These are phyloP conservation scores for Raddia guianensis DNA, from an alignment of 176 grass and related monocot genomes.

Conservation along the genomic window DNA sequence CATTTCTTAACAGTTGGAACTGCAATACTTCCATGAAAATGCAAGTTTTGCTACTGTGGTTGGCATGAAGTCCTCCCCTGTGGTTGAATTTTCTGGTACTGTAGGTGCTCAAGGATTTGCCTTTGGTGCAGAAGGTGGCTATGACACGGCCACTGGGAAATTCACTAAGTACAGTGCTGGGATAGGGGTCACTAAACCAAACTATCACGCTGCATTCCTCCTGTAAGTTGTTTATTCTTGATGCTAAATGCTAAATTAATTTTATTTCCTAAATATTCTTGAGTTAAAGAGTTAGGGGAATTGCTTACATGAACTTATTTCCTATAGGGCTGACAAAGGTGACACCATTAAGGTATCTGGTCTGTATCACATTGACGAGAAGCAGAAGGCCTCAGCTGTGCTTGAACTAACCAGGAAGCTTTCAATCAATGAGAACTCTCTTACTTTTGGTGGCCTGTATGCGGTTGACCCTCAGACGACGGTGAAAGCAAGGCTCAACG, in stretches of 20 bases:
- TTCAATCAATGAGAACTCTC: constrained; percentile 77
- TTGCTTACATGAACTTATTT: constrained; percentile 15
- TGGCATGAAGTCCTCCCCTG: constrained; percentile 69
- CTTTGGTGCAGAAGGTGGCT: constrained; percentile 80
- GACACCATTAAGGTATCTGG: constrained; percentile 86
- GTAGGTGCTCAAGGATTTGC: constrained; percentile 67
- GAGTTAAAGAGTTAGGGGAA: background rate
- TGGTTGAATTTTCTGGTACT: constrained; percentile 77
- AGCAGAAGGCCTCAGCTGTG: constrained; percentile 66
- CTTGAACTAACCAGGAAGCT: constrained; percentile 78
- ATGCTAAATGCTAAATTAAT: constrained; percentile 13
- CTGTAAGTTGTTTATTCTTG: constrained; percentile 61
- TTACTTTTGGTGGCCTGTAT: constrained; percentile 78
- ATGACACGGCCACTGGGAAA: constrained; percentile 73
- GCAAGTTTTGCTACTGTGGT: constrained; percentile 63
- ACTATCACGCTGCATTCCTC: constrained; percentile 70
- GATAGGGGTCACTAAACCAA: constrained; percentile 72
- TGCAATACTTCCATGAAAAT: constrained; percentile 91
- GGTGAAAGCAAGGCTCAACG: constrained; percentile 76
- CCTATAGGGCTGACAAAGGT: constrained; percentile 78
- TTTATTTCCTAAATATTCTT: background rate
- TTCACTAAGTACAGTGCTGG: constrained; percentile 82
- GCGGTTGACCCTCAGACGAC: constrained; percentile 66
- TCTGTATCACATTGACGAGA: constrained; percentile 76
- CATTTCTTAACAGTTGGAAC: constrained; percentile 61